These are phyloP conservation scores for Syzygium syzygioides DNA, from an alignment of 441 rosid species.

Conservation along the genomic window DNA sequence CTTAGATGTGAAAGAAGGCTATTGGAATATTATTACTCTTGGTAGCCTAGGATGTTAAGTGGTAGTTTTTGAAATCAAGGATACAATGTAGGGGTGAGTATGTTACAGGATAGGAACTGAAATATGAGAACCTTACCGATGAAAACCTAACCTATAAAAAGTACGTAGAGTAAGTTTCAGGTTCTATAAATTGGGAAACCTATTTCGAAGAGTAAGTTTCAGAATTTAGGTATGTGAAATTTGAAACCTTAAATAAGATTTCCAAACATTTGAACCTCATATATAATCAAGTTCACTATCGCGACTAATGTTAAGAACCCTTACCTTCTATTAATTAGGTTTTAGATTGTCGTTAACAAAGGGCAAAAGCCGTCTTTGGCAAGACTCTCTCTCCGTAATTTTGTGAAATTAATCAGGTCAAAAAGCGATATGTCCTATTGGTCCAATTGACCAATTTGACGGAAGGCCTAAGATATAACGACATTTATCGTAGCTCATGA, in stretches of 20 bases:
- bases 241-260: not conserved
- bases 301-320: rapidly evolving
- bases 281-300: not conserved
- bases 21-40: no score
- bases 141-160: no score
- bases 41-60: not conserved
- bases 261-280: not conserved
- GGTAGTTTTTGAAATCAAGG: not conserved
- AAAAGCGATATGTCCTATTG: not conserved
- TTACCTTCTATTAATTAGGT: not conserved
- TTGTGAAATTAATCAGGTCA: no score
- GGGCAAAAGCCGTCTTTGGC: not conserved
- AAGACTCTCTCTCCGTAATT: not conserved
- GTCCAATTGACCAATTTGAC: not conserved
- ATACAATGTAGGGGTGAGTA: not conserved
- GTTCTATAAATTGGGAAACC: no score
- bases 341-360: not conserved
- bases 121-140: no score
- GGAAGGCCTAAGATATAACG: not conserved
- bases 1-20: no score
- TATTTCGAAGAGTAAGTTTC: no score
- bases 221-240: rapidly evolving
- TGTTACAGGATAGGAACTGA: not conserved
- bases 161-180: rapidly evolving
- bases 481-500: not conserved